These are phyloP conservation scores for Amanita thiersii DNA, from an alignment of 768 basidiomycete genomes.

Conservation along the genomic window DNA sequence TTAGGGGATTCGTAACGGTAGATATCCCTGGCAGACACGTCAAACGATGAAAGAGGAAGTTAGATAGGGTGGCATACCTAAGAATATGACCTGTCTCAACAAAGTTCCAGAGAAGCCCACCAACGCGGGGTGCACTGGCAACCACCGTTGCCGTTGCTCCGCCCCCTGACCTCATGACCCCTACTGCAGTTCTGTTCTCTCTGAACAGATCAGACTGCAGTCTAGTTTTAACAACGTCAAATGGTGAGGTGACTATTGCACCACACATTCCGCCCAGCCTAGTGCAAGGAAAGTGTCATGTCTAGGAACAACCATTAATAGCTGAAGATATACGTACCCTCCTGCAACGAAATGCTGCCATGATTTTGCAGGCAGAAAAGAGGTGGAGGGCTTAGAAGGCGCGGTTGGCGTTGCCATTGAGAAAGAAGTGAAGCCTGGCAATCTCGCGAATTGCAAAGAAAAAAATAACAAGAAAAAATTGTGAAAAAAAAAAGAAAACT, in stretches of 20 bases:
- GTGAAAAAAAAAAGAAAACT: too few species aligned
- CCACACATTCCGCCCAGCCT: constrained; percentile 98
- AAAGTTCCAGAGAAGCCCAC: constrained; percentile 80
- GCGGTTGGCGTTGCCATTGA: constrained; percentile 21
- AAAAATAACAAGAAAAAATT: too few species aligned
- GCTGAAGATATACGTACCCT: constrained; percentile 47
- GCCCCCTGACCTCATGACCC: constrained; percentile 29
- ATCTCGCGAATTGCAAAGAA: too few species aligned
- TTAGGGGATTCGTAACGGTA: constrained; percentile 81
- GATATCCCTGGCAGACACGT: constrained; percentile 54
- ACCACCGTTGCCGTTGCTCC: constrained; percentile 18
- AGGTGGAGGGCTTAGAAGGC: constrained; percentile 19
- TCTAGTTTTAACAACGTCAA: constrained; percentile 97
- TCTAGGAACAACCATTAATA: constrained; percentile 8
- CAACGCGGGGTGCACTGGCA: constrained; percentile 29
- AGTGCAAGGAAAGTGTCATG: constrained; percentile 2
- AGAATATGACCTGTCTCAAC: constrained; percentile 91
- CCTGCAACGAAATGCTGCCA: constrained; percentile 83
- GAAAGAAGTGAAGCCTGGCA: constrained; percentile 5
- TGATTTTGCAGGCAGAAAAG: constrained; percentile 60
- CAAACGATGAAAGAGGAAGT: neutral
- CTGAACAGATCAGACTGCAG: constrained; percentile 85
- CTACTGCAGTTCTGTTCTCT: constrained; percentile 28
- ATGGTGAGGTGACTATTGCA: constrained; percentile 92
- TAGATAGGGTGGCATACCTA: constrained; percentile 41